Evolutionary conservation across 257 asterid genomes (phyloP).

Genomic region (Ilex asprella): DNA sequence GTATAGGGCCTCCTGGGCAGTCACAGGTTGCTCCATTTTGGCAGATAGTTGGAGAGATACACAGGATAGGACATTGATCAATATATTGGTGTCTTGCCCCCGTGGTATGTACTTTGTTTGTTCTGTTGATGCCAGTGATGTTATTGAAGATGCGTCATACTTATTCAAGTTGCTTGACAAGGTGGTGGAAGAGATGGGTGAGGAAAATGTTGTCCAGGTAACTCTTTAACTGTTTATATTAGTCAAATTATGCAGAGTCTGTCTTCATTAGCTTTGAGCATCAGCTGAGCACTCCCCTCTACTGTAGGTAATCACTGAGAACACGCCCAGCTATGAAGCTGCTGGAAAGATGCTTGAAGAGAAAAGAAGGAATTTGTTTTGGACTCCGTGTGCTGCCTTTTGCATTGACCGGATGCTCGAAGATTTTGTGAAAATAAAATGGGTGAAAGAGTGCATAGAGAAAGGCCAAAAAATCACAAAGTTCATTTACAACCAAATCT

Average conservation of each 20-base stretch:
- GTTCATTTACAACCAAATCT: constrained; percentile 65
- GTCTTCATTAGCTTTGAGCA: not conserved
- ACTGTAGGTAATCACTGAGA: constrained; percentile 72
- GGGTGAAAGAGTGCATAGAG: constrained; percentile 67
- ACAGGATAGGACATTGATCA: constrained; percentile 57
- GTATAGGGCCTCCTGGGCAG: constrained; percentile 82
- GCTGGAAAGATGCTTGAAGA: constrained; percentile 98
- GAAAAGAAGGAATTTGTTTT: constrained; percentile 61
- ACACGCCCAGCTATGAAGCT: constrained; percentile 68
- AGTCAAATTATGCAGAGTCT: constrained; percentile 10
- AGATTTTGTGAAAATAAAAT: constrained; percentile 55
- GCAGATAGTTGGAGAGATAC: constrained; percentile 79
- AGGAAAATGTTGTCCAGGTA: constrained; percentile 90
- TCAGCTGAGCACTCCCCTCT: not conserved
- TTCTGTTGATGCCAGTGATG: constrained; percentile 73
- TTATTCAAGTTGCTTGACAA: constrained; percentile 71
- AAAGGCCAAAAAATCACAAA: constrained; percentile 76
- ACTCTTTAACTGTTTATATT: constrained; percentile 11
- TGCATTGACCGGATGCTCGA: constrained; percentile 72
- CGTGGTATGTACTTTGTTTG: constrained; percentile 80
- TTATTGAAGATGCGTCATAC: constrained; percentile 54
- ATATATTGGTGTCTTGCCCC: constrained; percentile 82
- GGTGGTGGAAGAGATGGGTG: constrained; percentile 91
- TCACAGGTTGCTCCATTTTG: constrained; percentile 84
- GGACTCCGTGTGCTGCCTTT: constrained; percentile 84